Base-by-base conservation (phyloP, 345 rosid genomes). In the Ceriops tagal region DNA sequence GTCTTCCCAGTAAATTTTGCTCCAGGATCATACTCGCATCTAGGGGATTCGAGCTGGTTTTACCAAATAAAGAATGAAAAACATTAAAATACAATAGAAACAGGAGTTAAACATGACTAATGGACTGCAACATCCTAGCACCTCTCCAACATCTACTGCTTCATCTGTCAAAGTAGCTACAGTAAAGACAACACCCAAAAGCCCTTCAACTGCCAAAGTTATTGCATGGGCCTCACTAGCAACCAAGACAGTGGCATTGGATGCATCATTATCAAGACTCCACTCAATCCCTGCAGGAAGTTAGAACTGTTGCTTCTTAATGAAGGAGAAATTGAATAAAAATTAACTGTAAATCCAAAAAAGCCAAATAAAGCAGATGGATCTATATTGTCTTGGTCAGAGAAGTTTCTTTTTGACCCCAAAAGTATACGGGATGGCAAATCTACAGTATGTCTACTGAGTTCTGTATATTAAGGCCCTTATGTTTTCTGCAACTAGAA, bases 151-250 rank as follows among this genome's bases (percentile, higher is more conserved):
- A 63, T 92, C 96, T 62, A 95, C 88, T 22, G 98, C 97, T 86
- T 92, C 91, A 82, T 95, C 99, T 63, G 96, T 92, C 85, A 95
- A 78, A 32, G 99, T 90, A 65, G 99, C 98, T 52, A 95, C 90
- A 62, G 97, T 95, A 71, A 92, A 95, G 55, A 90, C 87, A 72
- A 90, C 98, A 72, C 97, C 98, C 78, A 90, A 76, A 67, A 95
- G 78, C 68, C 98, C 98, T 83, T 92, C 98, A 81, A 90, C 87
- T 74, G 98, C 97, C 86, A 93, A 78, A 70, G 88, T 87, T 75
- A 93, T 87, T 69, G 97, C 92, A 84, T 93, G 98, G 68, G 97
- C 99, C 85, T 95, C 99, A 81, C 98, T 92, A n/a, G 98, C 99
- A 85, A 90, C 96, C 77, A 95, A 78, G 73, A 95, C 99, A 21